Conservation (phyloP, 129 eudicot genomes). For the Sambucus nigra region DNA sequence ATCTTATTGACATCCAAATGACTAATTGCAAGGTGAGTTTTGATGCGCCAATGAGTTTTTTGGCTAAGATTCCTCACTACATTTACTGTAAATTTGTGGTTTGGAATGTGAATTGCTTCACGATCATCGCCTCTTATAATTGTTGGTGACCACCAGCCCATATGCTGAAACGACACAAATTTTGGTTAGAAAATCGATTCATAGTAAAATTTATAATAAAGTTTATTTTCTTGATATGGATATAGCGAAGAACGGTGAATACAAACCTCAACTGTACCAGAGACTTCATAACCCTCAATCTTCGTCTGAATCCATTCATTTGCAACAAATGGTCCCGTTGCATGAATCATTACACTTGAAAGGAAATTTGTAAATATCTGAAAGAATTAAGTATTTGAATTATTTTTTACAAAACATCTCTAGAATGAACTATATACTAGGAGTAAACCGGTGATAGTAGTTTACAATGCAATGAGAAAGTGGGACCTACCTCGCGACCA, state of each 20-base stretch:
- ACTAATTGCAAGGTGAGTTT: conserved; percentile 79
- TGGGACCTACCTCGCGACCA: conserved; percentile 65
- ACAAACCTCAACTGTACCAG: conserved; percentile 87
- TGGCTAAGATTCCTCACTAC: conserved; percentile 80
- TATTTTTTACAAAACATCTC: background rate
- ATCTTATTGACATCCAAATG: conserved; percentile 76
- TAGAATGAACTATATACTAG: background rate
- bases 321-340: conserved; percentile 61
- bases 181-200: background rate
- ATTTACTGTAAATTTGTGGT: conserved; percentile 63
- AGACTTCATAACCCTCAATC: conserved; percentile 71
- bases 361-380: conserved; percentile 84
- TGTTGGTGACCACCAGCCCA: conserved; percentile 96
- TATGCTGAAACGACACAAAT: conserved; percentile 44
- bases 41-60: conserved; percentile 84
- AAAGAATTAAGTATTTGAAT: background rate
- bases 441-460: background rate
- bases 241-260: too few species aligned
- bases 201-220: background rate
- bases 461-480: background rate
- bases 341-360: conserved; percentile 78
- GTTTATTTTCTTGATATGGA: too few species aligned
- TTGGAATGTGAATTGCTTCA: conserved; percentile 80
- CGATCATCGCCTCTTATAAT: conserved; percentile 87
- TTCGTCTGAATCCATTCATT: conserved; percentile 89